These are phyloP conservation scores for Sarocladiaceae sp. DNA, from an alignment of 2,329 filamentous ascomycete species.

Conservation along the genomic window DNA sequence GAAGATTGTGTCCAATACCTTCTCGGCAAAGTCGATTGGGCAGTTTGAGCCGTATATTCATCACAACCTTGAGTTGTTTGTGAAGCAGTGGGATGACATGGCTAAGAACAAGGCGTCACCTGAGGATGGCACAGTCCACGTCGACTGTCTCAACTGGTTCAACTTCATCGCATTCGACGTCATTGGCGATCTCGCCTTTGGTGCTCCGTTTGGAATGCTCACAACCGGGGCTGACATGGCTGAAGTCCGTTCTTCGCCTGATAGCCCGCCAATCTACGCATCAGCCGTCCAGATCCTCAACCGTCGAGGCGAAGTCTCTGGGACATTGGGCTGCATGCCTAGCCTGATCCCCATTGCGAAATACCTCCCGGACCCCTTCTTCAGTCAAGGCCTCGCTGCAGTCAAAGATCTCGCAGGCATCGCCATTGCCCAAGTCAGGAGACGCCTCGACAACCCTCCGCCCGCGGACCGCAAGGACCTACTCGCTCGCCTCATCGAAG, in stretches of 20 bases:
- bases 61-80: conserved; percentile 70
- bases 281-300: conserved; percentile 86
- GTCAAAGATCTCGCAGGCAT: conserved; percentile 83
- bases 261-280: conserved; percentile 61
- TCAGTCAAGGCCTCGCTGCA: conserved; percentile 67
- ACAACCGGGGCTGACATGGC: conserved; percentile 70
- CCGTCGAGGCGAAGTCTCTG: conserved; percentile 80
- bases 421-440: conserved; percentile 75
- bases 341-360: conserved; percentile 73
- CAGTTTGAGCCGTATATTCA: conserved; percentile 91
- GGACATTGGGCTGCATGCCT: conserved; percentile 71
- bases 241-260: conserved; percentile 61
- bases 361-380: conserved; percentile 80
- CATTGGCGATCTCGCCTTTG: conserved; percentile 46
- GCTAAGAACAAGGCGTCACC: conserved; percentile 20
- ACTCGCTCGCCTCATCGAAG: conserved; percentile 79
- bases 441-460: conserved; percentile 66
- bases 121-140: conserved; percentile 36
- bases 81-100: conserved; percentile 67
- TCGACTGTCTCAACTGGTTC: conserved; percentile 76
- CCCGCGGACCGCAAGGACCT: conserved; percentile 70
- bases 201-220: conserved; percentile 62
- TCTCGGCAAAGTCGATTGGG: conserved; percentile 73
- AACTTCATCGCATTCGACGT: conserved; percentile 52
- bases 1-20: conserved; percentile 84